Percentiles rank a stretch among this genome's conserved stretches.
Conservation (phyloP, 495 filamentous ascomycete species). For the Penicillium cataractarum region DNA sequence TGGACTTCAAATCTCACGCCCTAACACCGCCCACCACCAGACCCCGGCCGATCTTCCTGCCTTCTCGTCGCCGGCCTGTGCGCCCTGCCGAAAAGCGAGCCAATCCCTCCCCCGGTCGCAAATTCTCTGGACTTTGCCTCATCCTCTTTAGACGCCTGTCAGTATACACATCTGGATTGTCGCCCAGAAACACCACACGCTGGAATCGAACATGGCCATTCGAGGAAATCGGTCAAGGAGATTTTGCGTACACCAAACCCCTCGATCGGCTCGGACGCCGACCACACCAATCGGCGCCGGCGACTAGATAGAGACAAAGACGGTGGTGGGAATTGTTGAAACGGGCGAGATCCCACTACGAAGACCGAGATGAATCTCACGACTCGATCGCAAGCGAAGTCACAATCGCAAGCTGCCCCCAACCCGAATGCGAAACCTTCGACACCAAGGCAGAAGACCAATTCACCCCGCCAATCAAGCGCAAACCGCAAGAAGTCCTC, state of each 20-base stretch:
- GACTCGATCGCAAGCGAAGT: constrained; percentile 21
- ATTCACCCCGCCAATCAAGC: constrained; percentile 25
- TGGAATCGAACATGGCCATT: constrained; percentile 33
- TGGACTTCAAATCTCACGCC: not conserved
- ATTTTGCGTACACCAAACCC: constrained; percentile 24
- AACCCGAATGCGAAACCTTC: constrained; percentile 14
- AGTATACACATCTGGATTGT: not conserved
- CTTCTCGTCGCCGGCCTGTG: constrained; percentile 6
- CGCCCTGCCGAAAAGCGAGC: constrained; percentile 7
- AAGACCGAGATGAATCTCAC: constrained; percentile 27
- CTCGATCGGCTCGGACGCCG: constrained; percentile 13
- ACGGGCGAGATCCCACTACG: not conserved
- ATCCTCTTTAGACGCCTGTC: not conserved
- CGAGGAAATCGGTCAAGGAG: constrained; percentile 19
- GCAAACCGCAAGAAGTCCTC: constrained; percentile 30
- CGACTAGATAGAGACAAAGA: constrained; percentile 21
- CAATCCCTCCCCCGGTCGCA: constrained; percentile 7
- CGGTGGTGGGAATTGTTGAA: not conserved
- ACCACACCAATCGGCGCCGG: constrained; percentile 24
- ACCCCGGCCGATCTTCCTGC: not conserved
- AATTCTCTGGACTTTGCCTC: not conserved
- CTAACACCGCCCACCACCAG: constrained; percentile 2
- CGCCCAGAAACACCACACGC: not conserved
- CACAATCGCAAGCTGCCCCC: constrained; percentile 16
- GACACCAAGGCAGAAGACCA: constrained; percentile 25